A percentile compares a stretch with the other conserved stretches of the same genome.
phyloP scores from a whole-genome alignment of 2,329 filamentous ascomycete species.

The Chrysosporium keratinophilum region DNA sequence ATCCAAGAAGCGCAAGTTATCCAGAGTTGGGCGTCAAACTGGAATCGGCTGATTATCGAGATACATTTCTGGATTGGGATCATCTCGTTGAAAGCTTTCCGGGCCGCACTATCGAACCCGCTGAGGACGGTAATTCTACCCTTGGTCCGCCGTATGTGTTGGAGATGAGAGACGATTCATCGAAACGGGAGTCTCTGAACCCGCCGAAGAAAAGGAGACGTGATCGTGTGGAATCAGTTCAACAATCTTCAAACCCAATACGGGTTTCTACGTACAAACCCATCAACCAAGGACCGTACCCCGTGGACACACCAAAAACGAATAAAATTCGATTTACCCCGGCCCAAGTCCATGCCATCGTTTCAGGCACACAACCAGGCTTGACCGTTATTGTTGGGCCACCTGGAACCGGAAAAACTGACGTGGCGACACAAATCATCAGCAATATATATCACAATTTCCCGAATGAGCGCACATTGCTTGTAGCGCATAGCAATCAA shows the following conservation, averaged over 20 bases:
- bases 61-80: slow-evolving; percentile 93
- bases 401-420: slow-evolving; percentile 96
- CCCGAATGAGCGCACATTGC: slow-evolving; percentile 76
- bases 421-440: slow-evolving; percentile 96
- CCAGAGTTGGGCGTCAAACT: slow-evolving; percentile 69
- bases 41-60: slow-evolving; percentile 73
- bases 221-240: slow-evolving; percentile 57
- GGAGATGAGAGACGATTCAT: slow-evolving; percentile 49
- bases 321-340: slow-evolving; percentile 85
- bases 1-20: slow-evolving; percentile 79
- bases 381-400: slow-evolving; percentile 90
- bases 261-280: slow-evolving; percentile 85
- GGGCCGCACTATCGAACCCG: slow-evolving; percentile 74
- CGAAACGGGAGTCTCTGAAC: slow-evolving; percentile 45
- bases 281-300: slow-evolving; percentile 81
- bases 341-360: slow-evolving; percentile 81
- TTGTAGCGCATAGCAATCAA: slow-evolving; percentile 95
- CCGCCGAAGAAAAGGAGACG: slow-evolving; percentile 79
- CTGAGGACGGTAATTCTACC: slow-evolving; percentile 57
- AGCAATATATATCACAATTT: slow-evolving; percentile 99
- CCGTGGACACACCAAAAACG: slow-evolving; percentile 66
- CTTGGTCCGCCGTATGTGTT: slow-evolving; percentile 84
- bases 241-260: slow-evolving; percentile 55
- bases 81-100: slow-evolving; percentile 83
- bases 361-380: slow-evolving; percentile 86